Base-by-base conservation (phyloP, 306 rosid genomes). In the Senna tora region DNA sequence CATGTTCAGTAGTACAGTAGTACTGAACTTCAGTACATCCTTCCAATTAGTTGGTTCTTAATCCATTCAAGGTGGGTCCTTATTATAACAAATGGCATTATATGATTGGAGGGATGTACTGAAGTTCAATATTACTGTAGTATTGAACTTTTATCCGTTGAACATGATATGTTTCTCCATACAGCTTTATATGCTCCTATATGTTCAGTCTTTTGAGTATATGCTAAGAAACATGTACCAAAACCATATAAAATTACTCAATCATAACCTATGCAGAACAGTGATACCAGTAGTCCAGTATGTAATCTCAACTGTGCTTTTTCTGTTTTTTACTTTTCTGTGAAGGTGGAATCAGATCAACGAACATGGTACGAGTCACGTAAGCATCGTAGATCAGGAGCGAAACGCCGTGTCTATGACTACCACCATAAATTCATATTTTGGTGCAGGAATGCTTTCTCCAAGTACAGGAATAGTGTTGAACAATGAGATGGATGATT, bases 401-500 rank as follows among this genome's bases (percentile, higher is more conserved):
- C 65, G 83, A 72, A 93, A 87, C 80, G 96, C 90, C 2, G 54
- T 93, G 56, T 87, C 98, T 76, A 86, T 93, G 96, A 93, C 94
- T n/a, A 55, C 77, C 32, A 91, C 96, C 0, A 69, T 91, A 62
- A 93, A 91, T 57, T 39, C 59, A 47, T 91, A 87, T 78, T 91
- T 93, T 79, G 98, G 97, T 50, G 21, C 97, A 67, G 67, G 51
- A 17, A 77, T 90, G 32, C 84, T 91, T 63, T 93, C 96, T 39
- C 75, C 81, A 30, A 89, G 87, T 76, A 91, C 96, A 2, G 97
- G 97, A 67, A 89, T 93, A 75, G 76, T 93, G 63, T 75, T 93
- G 61, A 93, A 93, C 86, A 93, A 93, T 70, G 91, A 93, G 76
- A 93, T 93, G 98, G 86, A 74, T 71, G 98, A 93, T 79, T 93